phyloP scores from a whole-genome alignment of 208 protist species.

The Acanthamoeba sp. region DNA sequence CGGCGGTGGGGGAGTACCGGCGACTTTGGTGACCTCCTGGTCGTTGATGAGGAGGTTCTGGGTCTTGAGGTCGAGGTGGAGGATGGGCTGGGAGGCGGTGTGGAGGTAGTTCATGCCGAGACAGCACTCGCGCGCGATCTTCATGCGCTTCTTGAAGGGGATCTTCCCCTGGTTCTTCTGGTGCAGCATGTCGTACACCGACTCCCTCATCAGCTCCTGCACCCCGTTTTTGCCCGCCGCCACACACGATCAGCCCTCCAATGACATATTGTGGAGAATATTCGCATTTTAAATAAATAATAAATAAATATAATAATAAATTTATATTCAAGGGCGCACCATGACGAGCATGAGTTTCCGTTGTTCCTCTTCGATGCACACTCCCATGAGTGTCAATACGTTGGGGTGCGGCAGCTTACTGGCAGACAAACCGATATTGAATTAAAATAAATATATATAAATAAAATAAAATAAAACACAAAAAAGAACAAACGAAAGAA shows the following conservation, averaged over 20 bases:
- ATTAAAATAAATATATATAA: not conserved
- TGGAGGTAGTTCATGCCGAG: slow-evolving; percentile 75
- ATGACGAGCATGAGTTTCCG: slow-evolving; percentile 52
- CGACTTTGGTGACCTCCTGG: slow-evolving; percentile 25
- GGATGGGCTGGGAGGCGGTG: slow-evolving; percentile 61
- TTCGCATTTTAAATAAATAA: not conserved
- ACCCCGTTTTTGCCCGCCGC: no score
- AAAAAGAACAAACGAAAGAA: not conserved
- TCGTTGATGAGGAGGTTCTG: slow-evolving; percentile 74
- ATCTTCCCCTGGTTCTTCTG: not conserved
- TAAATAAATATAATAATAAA: not conserved
- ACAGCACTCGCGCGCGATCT: slow-evolving; percentile 4
- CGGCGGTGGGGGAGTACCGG: not conserved
- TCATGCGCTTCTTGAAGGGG: slow-evolving; percentile 60
- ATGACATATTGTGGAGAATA: no score
- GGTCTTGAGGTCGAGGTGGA: slow-evolving; percentile 78
- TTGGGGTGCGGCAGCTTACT: slow-evolving; percentile 46
- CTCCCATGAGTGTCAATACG: slow-evolving; percentile 37
- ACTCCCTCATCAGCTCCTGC: slow-evolving; percentile 47
- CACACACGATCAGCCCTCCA: no score
- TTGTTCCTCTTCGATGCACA: slow-evolving; percentile 45
- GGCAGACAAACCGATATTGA: no score
- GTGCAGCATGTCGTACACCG: slow-evolving; percentile 64
- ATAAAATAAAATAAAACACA: no score
- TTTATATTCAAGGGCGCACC: not conserved